Evolutionary conservation across 257 asterid genomes (phyloP).

Genomic region (Solanum ossicruentum): DNA sequence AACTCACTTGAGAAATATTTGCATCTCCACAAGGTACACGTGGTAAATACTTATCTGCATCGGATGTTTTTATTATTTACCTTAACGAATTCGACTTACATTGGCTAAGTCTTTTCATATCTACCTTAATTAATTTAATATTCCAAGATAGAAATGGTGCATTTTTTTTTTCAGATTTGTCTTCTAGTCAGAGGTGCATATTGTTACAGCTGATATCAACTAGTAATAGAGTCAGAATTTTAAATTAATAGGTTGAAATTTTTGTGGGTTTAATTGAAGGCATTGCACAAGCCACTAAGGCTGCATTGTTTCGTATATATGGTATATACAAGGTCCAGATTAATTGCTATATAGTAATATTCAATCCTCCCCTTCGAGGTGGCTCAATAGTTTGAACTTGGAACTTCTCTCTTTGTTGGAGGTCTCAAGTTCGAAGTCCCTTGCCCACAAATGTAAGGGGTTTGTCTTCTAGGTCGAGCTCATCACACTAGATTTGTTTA

Average conservation of each 20-base stretch:
- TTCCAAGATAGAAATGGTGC: neutral
- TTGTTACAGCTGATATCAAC: neutral
- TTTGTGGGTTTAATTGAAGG: neutral
- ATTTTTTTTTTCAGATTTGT: neutral
- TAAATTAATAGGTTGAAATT: neutral
- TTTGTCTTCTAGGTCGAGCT: too few species aligned
- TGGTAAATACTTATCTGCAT: neutral
- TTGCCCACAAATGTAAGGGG: too few species aligned
- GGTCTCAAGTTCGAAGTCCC: too few species aligned
- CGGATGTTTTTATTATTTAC: neutral
- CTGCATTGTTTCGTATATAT: neutral
- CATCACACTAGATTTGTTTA: too few species aligned
- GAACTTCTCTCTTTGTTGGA: too few species aligned
- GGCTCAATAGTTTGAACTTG: too few species aligned
- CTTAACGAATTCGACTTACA: neutral
- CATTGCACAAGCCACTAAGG: neutral
- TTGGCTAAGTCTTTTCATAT: neutral
- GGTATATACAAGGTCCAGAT: neutral
- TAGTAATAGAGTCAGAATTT: neutral
- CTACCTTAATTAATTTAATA: neutral
- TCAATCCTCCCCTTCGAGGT: too few species aligned
- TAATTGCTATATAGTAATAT: too few species aligned
- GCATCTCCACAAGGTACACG: neutral
- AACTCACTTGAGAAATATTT: neutral
- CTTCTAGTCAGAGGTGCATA: neutral